Evolutionary conservation across 768 basidiomycete genomes (phyloP).

Genomic region (Butyriboletus loyo): DNA sequence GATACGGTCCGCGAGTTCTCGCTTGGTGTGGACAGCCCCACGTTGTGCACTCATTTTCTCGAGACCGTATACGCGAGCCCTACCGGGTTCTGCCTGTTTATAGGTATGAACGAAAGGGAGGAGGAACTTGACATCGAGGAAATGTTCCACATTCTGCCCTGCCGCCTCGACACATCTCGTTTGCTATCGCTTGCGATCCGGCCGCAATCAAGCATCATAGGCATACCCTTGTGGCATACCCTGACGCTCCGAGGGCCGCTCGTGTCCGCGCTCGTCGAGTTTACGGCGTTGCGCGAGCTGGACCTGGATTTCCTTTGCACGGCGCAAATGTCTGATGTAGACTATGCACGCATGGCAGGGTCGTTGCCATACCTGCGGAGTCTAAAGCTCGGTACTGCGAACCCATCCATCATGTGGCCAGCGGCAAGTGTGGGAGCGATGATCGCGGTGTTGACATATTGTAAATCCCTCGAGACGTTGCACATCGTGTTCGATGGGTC

Average conservation of each 20-base stretch:
- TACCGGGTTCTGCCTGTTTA: neutral
- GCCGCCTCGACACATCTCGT: slow-evolving; percentile 10
- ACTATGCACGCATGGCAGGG: slow-evolving; percentile 8
- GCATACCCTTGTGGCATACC: neutral
- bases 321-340: slow-evolving; percentile 5
- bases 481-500: slow-evolving; percentile 19
- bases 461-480: slow-evolving; percentile 12
- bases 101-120: slow-evolving; percentile 7
- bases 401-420: slow-evolving; percentile 3
- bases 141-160: slow-evolving; percentile 8
- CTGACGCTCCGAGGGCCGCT: neutral
- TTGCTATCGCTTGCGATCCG: slow-evolving; percentile 5
- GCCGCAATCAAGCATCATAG: neutral
- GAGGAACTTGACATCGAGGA: neutral
- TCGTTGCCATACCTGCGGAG: slow-evolving; percentile 8
- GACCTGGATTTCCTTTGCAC: slow-evolving; percentile 18
- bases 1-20: slow-evolving; percentile 13
- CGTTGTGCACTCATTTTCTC: slow-evolving; percentile 8
- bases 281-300: slow-evolving; percentile 11
- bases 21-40: slow-evolving; percentile 1
- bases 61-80: slow-evolving; percentile 12
- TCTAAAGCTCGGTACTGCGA: slow-evolving; percentile 16
- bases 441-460: slow-evolving; percentile 12
- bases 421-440: slow-evolving; percentile 8
- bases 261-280: slow-evolving; percentile 10